Base-by-base conservation (phyloP, 805 yeast species). In the Komagataella pseudopastoris region DNA sequence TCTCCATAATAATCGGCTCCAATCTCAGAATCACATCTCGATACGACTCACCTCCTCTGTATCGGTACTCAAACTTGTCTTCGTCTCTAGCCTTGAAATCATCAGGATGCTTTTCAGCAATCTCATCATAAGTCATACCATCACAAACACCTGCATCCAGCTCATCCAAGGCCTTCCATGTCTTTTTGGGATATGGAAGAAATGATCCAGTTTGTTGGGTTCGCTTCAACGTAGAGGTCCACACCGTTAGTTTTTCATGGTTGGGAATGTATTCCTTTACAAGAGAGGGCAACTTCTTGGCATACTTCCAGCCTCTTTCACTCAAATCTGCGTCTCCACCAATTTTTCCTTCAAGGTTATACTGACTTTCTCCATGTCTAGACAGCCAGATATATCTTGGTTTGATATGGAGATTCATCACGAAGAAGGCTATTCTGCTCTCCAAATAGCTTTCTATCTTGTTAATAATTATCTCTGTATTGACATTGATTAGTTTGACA, bases 1-100 rank as follows among this genome's bases (percentile, higher is more conserved):
- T 75, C 67, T 93, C 99, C 99, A 93, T 93, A 55, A 93, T 93
- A 57, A 93, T 89, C 4, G 99, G 99, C 64, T 93, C 99, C 52
- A 93, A 73, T 52, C 99, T 74, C 46, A 90, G 85, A 47, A 91
- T 96, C 45, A 93, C 96, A 60, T 93, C 99, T 53, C 96, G 78
- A 66, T 93, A 93, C 4, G 95, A 85, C 68, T 93, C 99, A 47
- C 99, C 99, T 8, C 98, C 98, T 46, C 96, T 78, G 66, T 93
- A 93, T 51, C 99, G 77, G 68, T 93, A 93, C 63, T 88, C 96
- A 64, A 86, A 93, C 70, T 93, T 93, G 70, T 93, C 85, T 57
- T 87, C 96, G 64, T 93, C 99, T 54, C 99, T 78, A 6, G 96
- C 96, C 58, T 81, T 85, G 70, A 93, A 93, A 62, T 93, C 99